A percentile compares a stretch with the other conserved stretches of the same genome.
Conservation (phyloP, 306 rosid genomes). For the Rubus idaeus region DNA sequence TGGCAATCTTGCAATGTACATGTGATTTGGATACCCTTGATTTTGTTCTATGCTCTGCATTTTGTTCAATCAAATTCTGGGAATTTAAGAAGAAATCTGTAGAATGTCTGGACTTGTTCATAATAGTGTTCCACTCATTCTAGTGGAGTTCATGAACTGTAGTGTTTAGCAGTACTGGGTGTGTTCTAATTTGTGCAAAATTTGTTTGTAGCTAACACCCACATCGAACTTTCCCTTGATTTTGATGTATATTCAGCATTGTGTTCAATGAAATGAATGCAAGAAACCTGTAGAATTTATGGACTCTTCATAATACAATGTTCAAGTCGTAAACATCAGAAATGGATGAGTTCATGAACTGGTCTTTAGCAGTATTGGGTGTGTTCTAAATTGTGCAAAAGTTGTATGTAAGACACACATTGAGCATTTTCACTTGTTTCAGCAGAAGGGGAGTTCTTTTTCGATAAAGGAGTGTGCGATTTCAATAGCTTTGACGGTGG, state of each 20-base stretch:
- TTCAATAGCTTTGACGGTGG: constrained; percentile 74
- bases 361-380: not conserved
- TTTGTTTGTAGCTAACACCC: not conserved
- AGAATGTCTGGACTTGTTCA: not conserved
- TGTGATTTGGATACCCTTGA: not conserved
- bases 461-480: constrained; percentile 72
- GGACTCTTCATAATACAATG: not conserved
- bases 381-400: constrained; percentile 1
- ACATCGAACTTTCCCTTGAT: not conserved
- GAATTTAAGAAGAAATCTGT: constrained; percentile 1
- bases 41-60: constrained; percentile 1
- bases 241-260: not conserved
- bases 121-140: not conserved
- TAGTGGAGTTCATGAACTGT: not conserved
- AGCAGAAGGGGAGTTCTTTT: constrained; percentile 55
- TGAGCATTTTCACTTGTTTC: constrained; percentile 23
- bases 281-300: not conserved
- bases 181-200: not conserved
- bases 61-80: not conserved
- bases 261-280: not conserved
- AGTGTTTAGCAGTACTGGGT: not conserved
- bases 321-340: not conserved
- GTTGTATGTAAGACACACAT: not conserved
- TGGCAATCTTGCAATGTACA: not conserved
- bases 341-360: not conserved